These are phyloP conservation scores for Acanthamoeba sp. DNA, from an alignment of 208 protist species.

Conservation along the genomic window DNA sequence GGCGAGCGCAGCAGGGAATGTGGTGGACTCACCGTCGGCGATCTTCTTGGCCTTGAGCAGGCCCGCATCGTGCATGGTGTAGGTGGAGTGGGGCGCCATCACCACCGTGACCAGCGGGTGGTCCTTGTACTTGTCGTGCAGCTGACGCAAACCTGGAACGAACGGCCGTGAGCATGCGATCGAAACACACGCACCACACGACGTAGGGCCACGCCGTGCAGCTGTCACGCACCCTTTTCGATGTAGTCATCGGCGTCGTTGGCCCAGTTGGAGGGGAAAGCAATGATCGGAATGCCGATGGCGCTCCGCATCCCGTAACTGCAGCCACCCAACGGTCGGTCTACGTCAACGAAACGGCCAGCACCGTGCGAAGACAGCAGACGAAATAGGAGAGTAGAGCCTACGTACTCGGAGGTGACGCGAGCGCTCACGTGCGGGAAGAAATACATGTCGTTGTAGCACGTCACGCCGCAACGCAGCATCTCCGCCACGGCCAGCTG, in stretches of 20 bases:
- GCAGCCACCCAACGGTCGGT: constrained; percentile 26
- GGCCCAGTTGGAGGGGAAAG: constrained; percentile 83
- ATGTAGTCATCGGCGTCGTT: constrained; percentile 78
- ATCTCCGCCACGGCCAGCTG: constrained; percentile 85
- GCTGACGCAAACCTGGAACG: neutral
- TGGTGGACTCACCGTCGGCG: constrained; percentile 44
- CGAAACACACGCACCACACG: too few species aligned
- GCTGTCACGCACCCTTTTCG: constrained; percentile 74
- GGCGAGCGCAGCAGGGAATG: too few species aligned
- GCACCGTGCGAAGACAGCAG: neutral
- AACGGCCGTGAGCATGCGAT: too few species aligned
- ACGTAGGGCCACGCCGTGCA: too few species aligned
- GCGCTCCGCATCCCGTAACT: constrained; percentile 82
- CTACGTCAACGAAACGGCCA: neutral
- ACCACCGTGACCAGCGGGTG: constrained; percentile 74
- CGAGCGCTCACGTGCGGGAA: constrained; percentile 80
- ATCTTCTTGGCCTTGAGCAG: constrained; percentile 76
- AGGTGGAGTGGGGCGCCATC: constrained; percentile 85
- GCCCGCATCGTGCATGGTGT: constrained; percentile 81
- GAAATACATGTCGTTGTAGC: constrained; percentile 89
- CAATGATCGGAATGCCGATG: constrained; percentile 80
- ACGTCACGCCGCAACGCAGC: constrained; percentile 85
- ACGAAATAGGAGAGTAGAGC: too few species aligned
- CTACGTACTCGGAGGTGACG: constrained; percentile 33
- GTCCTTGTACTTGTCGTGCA: constrained; percentile 71